Conservation (phyloP, 2,329 filamentous ascomycete species). For the Westerdykella ornata region DNA sequence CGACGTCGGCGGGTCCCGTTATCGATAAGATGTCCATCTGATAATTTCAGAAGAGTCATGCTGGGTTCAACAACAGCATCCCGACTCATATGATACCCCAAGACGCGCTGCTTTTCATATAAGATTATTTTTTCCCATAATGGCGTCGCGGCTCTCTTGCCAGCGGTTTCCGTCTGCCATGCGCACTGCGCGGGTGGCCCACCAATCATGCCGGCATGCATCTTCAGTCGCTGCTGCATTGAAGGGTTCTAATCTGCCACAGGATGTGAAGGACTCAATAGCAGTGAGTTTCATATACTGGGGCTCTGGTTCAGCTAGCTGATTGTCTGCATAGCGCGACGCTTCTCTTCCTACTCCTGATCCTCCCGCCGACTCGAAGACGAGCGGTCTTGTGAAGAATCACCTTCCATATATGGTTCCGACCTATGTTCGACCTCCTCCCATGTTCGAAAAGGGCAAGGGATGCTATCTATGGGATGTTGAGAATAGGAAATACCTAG, state of each 20-base stretch:
- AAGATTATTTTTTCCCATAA: constrained; percentile 4
- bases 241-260: constrained; percentile 37
- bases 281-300: constrained; percentile 22
- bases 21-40: background rate
- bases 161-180: constrained; percentile 20
- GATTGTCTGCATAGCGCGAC: constrained; percentile 19
- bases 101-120: background rate
- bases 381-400: constrained; percentile 65
- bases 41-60: background rate
- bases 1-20: background rate
- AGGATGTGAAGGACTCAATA: constrained; percentile 38
- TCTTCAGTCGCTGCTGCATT: constrained; percentile 35
- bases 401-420: constrained; percentile 87
- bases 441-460: constrained; percentile 81
- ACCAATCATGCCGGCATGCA: constrained; percentile 31
- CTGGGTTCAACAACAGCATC: background rate
- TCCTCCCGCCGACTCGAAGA: constrained; percentile 65
- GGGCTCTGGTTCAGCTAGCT: constrained; percentile 4
- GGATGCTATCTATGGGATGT: constrained; percentile 87
- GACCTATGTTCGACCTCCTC: constrained; percentile 84
- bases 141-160: constrained; percentile 30
- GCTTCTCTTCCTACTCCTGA: constrained; percentile 59
- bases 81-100: background rate
- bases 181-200: constrained; percentile 20
- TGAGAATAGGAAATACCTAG: constrained; percentile 81